These are phyloP conservation scores for Dentipellis sp. DNA, from an alignment of 768 basidiomycete species.

Conservation along the genomic window DNA sequence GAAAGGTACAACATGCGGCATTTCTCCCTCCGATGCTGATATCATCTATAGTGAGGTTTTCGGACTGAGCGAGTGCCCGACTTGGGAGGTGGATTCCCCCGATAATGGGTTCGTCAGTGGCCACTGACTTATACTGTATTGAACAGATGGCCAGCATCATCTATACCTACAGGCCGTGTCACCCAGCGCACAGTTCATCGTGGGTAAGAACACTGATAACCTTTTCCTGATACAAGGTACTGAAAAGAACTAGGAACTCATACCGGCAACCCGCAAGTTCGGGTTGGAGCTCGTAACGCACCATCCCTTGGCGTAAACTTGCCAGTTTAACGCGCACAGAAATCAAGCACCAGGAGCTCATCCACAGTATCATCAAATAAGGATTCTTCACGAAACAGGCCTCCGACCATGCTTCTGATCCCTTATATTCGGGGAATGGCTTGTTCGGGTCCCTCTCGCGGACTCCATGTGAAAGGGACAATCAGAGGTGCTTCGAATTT, in stretches of 20 bases:
- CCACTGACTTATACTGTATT: slow-evolving; percentile 10
- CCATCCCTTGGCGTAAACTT: slow-evolving; percentile 40
- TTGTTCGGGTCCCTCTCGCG: slow-evolving; percentile 34
- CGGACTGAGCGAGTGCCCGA: too few relatives aligned
- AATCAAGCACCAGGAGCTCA: slow-evolving; percentile 17
- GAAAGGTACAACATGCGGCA: too few relatives aligned
- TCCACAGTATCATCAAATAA: slow-evolving; percentile 49
- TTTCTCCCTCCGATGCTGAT: too few relatives aligned
- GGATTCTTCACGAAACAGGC: slow-evolving; percentile 26
- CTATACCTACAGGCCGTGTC: not conserved
- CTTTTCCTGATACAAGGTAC: not conserved
- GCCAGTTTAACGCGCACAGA: not conserved
- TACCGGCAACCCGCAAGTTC: slow-evolving; percentile 49
- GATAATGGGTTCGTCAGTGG: slow-evolving; percentile 19
- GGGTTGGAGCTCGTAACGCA: slow-evolving; percentile 48
- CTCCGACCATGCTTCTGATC: slow-evolving; percentile 28
- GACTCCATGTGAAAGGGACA: slow-evolving; percentile 27
- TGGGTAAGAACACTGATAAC: slow-evolving; percentile 27
- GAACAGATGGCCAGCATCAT: too few relatives aligned
- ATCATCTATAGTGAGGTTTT: too few relatives aligned
- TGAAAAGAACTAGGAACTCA: slow-evolving; percentile 29
- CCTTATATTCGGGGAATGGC: slow-evolving; percentile 28
- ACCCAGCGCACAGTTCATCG: slow-evolving; percentile 48
- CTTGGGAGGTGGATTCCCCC: slow-evolving; percentile 1
- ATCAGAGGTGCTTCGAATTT: too few relatives aligned